Conservation (phyloP, 2,329 filamentous ascomycete species). For the Claviceps humidiphila region DNA sequence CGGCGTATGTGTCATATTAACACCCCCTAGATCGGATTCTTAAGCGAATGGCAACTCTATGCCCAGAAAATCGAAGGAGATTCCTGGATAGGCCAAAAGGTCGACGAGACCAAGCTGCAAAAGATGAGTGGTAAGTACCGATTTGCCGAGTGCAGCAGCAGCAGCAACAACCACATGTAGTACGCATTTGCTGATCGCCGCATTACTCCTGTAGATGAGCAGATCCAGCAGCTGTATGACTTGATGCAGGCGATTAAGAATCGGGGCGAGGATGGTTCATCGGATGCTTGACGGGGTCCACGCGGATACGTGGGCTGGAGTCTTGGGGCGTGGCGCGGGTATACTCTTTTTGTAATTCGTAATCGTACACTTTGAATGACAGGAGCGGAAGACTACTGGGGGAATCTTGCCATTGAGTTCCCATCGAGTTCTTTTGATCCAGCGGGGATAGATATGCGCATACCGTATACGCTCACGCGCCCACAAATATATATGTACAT, state of each 20-base stretch:
- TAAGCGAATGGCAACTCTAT: slow-evolving; percentile 94
- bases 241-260: slow-evolving; percentile 70
- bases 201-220: slow-evolving; percentile 52
- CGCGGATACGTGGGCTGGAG: background rate
- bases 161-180: no score
- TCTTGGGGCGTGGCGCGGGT: background rate
- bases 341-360: background rate
- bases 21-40: slow-evolving; percentile 64
- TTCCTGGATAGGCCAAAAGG: slow-evolving; percentile 67
- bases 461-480: background rate
- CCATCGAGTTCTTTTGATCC: no score
- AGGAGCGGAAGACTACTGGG: no score
- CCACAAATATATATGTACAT: background rate
- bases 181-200: background rate
- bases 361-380: no score
- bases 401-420: no score
- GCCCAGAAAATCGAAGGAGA: slow-evolving; percentile 86
- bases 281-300: slow-evolving; percentile 11
- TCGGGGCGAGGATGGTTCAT: slow-evolving; percentile 14
- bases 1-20: background rate
- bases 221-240: slow-evolving; percentile 87
- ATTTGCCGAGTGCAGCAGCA: background rate
- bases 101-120: slow-evolving; percentile 71
- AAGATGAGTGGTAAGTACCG: slow-evolving; percentile 76
- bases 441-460: background rate